phyloP scores from a whole-genome alignment of 1,284 basidiomycete genomes.

The Tylopilus sp. region DNA sequence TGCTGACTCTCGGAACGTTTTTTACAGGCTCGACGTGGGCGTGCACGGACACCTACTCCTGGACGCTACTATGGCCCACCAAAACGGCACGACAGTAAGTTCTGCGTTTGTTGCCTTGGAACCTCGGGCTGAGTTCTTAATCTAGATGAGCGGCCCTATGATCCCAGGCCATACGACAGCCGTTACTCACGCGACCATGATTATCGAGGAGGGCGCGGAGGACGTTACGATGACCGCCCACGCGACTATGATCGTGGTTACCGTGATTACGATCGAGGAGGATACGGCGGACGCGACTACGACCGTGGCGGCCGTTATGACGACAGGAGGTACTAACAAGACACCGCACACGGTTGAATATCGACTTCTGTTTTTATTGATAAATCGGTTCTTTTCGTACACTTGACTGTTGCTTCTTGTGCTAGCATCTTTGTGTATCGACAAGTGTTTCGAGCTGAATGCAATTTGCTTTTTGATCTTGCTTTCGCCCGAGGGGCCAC shows the following conservation, averaged over 20 bases:
- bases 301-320: constrained; percentile 52
- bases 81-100: constrained; percentile 75
- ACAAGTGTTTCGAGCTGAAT: constrained; percentile 30
- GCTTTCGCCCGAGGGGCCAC: too few relatives aligned
- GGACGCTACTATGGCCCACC: constrained; percentile 95
- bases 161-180: constrained; percentile 84
- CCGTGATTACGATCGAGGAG: constrained; percentile 47
- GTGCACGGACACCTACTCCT: constrained; percentile 95
- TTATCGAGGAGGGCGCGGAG: constrained; percentile 56
- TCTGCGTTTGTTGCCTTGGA: constrained; percentile 18
- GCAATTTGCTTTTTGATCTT: constrained; percentile 1
- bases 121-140: constrained; percentile 13
- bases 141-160: constrained; percentile 79
- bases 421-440: constrained; percentile 32
- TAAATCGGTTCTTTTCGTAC: constrained; percentile 9
- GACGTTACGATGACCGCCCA: constrained; percentile 45
- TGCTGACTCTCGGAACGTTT: constrained; percentile 14
- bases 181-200: constrained; percentile 79
- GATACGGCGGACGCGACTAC: constrained; percentile 44
- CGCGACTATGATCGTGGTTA: constrained; percentile 55
- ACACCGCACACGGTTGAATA: constrained; percentile 6
- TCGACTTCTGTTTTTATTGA: constrained; percentile 1
- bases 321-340: constrained; percentile 49
- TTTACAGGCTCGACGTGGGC: constrained; percentile 91
- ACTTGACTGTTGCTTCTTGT: constrained; percentile 4